A percentile compares a stretch with the other conserved stretches of the same genome.
Conservation (phyloP, 2,329 filamentous ascomycete species). For the Alternaria hordeiaustralica region DNA sequence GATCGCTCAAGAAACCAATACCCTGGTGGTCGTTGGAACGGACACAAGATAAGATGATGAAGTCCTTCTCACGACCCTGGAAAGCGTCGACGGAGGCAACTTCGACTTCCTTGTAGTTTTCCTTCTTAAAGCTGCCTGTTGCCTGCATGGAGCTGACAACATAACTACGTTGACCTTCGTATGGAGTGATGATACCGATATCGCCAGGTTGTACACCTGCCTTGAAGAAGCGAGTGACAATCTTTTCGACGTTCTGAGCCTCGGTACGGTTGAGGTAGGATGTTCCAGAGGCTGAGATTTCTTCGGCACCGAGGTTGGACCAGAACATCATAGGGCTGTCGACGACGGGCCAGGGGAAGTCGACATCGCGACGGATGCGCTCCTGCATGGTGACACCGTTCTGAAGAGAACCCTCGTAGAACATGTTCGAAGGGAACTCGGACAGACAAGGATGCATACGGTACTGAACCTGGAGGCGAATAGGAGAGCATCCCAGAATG, state of each 20-base stretch:
- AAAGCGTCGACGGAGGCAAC: conserved; percentile 98
- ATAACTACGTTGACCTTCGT: conserved; percentile 97
- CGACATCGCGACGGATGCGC: conserved; percentile 87
- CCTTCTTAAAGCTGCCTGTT: conserved; percentile 96
- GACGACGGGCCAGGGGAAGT: conserved; percentile 95
- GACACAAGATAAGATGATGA: conserved; percentile 96
- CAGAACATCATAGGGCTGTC: conserved; percentile 99
- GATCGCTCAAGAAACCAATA: conserved; percentile 97
- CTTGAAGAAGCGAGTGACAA: conserved; percentile 98
- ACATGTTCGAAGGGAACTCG: conserved; percentile 99
- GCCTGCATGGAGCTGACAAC: conserved; percentile 99
- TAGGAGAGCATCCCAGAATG: conserved; percentile 86
- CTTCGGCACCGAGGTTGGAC: conserved; percentile 96
- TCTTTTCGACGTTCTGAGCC: conserved; percentile 96
- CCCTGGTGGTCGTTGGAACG: conserved; percentile 99
- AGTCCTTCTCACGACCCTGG: conserved; percentile 98
- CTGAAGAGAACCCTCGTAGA: conserved; percentile 96
- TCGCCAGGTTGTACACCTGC: conserved; percentile 91
- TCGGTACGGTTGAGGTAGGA: conserved; percentile 98
- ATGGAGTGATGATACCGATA: conserved; percentile 98
- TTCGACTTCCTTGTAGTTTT: conserved; percentile 97
- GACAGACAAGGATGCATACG: conserved; percentile 99
- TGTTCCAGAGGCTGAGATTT: conserved; percentile 96
- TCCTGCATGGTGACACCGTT: conserved; percentile 93
- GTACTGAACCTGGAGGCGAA: conserved; percentile 95